Base-by-base conservation (phyloP, 805 yeast genomes). In the Kazachstania kunashirensis region DNA sequence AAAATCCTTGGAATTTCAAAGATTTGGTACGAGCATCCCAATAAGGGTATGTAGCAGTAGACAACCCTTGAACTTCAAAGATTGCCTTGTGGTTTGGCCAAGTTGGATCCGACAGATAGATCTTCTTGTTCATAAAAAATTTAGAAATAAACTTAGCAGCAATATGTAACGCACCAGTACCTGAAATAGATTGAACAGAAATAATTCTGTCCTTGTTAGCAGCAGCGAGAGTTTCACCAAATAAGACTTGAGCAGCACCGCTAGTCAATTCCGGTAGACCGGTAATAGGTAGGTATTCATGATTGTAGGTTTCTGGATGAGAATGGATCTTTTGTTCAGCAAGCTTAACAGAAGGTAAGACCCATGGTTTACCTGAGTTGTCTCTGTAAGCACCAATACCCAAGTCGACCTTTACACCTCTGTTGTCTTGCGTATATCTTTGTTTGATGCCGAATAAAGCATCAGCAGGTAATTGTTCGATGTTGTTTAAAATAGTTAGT, bases 381-480 rank as follows among this genome's bases (percentile, higher is more conserved):
- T 86, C 95, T 58, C 97, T 74, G 67, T 89, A 89, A n/a, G 97
- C 97, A 43, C 94, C 94, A 45, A 84, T 81, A 26, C 94, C 92
- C 49, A 84, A 67, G 56, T 86, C 95, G 34, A 85, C 95, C 61
- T 85, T 88, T 41, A 64, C 62, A 2, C 68, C 14, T 40, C 89
- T 66, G 3, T 70, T 12, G 52, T 83, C 94, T 27, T 70, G 67
- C 17, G 59, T 51, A 52, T 63, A 75, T 55, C 89, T 68, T 29
- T 79, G 78, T 59, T 80, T 82, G 45, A 86, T 71, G 6, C 82
- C 92, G 50, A 86, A 88, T 37, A 86, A 70, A 6, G 95, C 86
- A 61, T 86, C 96, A 21, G 89, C 81, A 19, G 95, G 95, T 42
- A 81, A 63, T 49, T 70, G 73, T 34, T 68, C 69, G 45, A 82